Evolutionary conservation across 305 asterid species (phyloP).

Genomic region (Rubia occidens): DNA sequence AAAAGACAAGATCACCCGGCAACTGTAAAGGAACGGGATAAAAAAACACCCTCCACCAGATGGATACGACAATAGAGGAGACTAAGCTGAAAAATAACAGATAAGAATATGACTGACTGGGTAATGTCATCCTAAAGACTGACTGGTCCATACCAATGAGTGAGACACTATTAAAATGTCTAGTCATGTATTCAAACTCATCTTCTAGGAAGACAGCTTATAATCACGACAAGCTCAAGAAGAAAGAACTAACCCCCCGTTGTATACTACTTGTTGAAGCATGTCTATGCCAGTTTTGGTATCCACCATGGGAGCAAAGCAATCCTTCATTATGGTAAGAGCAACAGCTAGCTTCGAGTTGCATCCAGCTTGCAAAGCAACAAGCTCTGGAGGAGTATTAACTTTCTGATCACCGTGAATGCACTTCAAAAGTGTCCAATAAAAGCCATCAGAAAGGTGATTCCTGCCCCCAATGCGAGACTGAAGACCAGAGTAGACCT

Average conservation of each 20-base stretch:
- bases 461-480: conserved; percentile 58
- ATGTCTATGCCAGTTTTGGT: conserved; percentile 78
- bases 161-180: too few species aligned
- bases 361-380: conserved; percentile 81
- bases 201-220: background rate
- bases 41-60: background rate
- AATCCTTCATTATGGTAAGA: conserved; percentile 80
- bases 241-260: conserved; percentile 67
- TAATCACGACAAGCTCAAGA: background rate
- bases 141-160: too few species aligned
- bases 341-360: conserved; percentile 89
- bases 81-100: background rate
- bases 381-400: conserved; percentile 42
- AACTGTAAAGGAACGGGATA: background rate
- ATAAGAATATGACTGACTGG: background rate
- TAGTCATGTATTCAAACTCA: conserved; percentile 1
- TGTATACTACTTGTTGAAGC: conserved; percentile 89
- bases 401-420: conserved; percentile 64
- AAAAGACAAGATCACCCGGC: background rate
- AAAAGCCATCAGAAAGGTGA: conserved; percentile 51
- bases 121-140: background rate
- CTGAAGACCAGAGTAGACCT: conserved; percentile 70
- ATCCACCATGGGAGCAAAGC: conserved; percentile 92
- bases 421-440: conserved; percentile 81
- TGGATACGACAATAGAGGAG: background rate